Conservation (phyloP, 2,329 filamentous ascomycete species). For the Talaromyces sp. region DNA sequence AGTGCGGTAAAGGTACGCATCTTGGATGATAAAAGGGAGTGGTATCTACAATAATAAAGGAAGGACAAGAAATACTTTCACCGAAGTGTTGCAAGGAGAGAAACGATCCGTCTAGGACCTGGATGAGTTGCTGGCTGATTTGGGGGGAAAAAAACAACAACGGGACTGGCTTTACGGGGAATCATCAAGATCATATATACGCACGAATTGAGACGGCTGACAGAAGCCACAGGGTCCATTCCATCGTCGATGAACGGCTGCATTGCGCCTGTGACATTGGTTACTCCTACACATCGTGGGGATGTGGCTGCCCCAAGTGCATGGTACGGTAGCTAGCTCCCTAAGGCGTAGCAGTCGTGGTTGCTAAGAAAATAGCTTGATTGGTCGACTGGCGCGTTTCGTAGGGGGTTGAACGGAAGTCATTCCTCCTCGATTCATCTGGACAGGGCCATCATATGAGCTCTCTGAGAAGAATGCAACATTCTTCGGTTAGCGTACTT, state of each 20-base stretch:
- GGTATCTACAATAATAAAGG: neutral
- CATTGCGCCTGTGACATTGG: neutral
- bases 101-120: conserved; percentile 2
- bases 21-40: neutral
- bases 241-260: neutral
- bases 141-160: neutral
- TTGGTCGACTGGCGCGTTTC: neutral
- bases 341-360: neutral
- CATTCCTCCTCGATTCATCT: neutral
- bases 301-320: neutral
- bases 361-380: neutral
- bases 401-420: neutral
- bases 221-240: neutral
- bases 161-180: neutral
- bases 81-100: neutral
- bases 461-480: neutral
- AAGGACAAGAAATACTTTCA: neutral
- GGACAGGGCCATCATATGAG: neutral
- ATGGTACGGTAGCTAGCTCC: neutral
- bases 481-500: neutral
- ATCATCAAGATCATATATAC: neutral
- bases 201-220: neutral
- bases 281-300: neutral
- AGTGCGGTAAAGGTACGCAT: neutral
- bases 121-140: neutral